These are phyloP conservation scores for Trebouxiophyceae sp. DNA, from an alignment of 163 green algal genomes.

Conservation along the genomic window DNA sequence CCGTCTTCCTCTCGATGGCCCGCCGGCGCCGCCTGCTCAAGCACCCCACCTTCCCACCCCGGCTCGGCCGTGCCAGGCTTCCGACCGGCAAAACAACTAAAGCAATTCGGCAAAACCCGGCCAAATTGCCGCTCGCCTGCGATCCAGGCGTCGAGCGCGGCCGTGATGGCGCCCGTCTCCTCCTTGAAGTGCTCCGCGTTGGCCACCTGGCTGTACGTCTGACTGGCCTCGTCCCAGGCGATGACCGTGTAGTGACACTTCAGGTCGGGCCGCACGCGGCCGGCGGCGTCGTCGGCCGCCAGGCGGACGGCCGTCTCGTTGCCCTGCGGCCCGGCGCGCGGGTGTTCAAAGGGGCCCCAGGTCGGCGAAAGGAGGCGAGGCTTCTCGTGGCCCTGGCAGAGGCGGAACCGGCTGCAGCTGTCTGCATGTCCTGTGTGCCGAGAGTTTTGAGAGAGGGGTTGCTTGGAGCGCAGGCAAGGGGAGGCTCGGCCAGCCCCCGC, in stretches of 20 bases:
- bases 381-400: not conserved
- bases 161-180: slow-evolving; percentile 2
- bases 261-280: slow-evolving; percentile 4
- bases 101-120: not conserved
- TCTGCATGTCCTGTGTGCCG: too few relatives aligned
- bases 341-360: not conserved
- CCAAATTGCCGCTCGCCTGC: slow-evolving; percentile 2
- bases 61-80: too few relatives aligned
- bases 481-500: too few relatives aligned
- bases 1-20: too few relatives aligned
- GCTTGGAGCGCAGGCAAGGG: too few relatives aligned
- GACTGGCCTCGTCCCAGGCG: not conserved
- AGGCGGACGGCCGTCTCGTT: slow-evolving; percentile 4
- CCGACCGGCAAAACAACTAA: too few relatives aligned
- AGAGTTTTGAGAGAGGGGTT: too few relatives aligned
- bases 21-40: too few relatives aligned
- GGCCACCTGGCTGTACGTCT: slow-evolving; percentile 7
- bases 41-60: too few relatives aligned
- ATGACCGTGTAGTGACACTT: slow-evolving; percentile 16
- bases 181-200: slow-evolving; percentile 8
- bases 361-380: not conserved
- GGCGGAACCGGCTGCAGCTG: not conserved
- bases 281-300: slow-evolving; percentile 3
- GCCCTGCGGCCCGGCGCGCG: slow-evolving; percentile 2
- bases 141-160: slow-evolving; percentile 8